Percentiles rank a stretch among this genome's conserved stretches.
Conservation (phyloP, 768 basidiomycete species). For the Lepiota venenata region DNA sequence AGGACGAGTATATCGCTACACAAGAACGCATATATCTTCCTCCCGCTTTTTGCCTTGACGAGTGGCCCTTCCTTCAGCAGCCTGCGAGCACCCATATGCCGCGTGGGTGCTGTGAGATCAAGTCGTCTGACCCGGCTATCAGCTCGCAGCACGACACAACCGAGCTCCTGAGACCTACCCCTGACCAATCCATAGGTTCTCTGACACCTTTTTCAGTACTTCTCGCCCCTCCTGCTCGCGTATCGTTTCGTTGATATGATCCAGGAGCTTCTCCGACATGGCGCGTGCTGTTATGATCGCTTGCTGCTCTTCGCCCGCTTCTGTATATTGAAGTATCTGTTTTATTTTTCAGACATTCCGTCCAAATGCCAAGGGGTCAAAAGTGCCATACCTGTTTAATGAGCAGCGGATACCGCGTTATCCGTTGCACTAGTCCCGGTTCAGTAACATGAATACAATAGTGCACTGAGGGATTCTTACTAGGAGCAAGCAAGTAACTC, state of each 20-base stretch:
- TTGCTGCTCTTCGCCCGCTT: constrained; percentile 56
- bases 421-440: constrained; percentile 74
- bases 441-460: constrained; percentile 5
- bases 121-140: constrained; percentile 49
- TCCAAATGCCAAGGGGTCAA: neutral
- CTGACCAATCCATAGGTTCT: constrained; percentile 84
- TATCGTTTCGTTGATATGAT: constrained; percentile 85
- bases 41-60: constrained; percentile 80
- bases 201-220: constrained; percentile 70
- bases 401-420: constrained; percentile 90
- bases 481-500: constrained; percentile 89
- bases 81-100: constrained; percentile 75
- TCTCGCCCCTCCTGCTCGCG: constrained; percentile 79
- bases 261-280: constrained; percentile 70
- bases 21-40: constrained; percentile 72
- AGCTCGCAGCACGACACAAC: neutral
- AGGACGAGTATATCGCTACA: constrained; percentile 91
- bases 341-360: constrained; percentile 1
- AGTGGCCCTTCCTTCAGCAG: constrained; percentile 79
- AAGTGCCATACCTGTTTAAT: constrained; percentile 61
- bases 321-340: constrained; percentile 79
- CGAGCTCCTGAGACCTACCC: constrained; percentile 44
- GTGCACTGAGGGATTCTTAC: constrained; percentile 40
- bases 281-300: constrained; percentile 52
- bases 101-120: constrained; percentile 88